phyloP scores from a whole-genome alignment of 2,329 filamentous ascomycete species.

The Talaromyces sp. region DNA sequence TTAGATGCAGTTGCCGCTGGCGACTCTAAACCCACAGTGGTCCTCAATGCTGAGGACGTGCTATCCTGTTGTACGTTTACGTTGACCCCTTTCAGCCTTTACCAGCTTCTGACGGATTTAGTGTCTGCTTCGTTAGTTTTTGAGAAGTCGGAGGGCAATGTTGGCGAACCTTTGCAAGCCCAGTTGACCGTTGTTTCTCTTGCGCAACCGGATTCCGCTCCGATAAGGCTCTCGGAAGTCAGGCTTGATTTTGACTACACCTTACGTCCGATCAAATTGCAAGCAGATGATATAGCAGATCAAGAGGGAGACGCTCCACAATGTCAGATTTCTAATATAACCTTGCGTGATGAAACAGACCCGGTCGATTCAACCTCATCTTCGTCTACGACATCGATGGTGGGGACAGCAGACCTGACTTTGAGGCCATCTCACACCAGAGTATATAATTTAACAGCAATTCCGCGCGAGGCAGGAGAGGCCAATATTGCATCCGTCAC shows the following conservation, averaged over 20 bases:
- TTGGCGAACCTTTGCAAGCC: conserved; percentile 54
- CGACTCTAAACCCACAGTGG: conserved; percentile 42
- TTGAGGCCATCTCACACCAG: conserved; percentile 63
- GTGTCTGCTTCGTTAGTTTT: conserved; percentile 53
- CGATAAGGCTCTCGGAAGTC: conserved; percentile 46
- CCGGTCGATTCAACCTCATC: conserved; percentile 23
- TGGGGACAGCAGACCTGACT: conserved; percentile 59
- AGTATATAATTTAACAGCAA: conserved; percentile 67
- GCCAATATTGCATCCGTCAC: conserved; percentile 62
- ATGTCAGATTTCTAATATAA: conserved; percentile 27
- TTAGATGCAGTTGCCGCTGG: conserved; percentile 35
- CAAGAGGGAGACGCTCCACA: conserved; percentile 18
- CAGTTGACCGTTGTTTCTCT: conserved; percentile 52
- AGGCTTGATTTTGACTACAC: conserved; percentile 51
- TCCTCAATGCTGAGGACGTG: conserved; percentile 45
- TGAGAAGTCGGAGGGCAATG: conserved; percentile 51
- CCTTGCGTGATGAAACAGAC: conserved; percentile 30
- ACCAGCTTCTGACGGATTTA: conserved; percentile 21
- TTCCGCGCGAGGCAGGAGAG: conserved; percentile 77
- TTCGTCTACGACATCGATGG: conserved; percentile 38
- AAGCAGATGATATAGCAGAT: conserved; percentile 25
- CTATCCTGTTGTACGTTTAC: conserved; percentile 42
- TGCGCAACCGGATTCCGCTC: conserved; percentile 41
- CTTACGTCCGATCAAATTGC: conserved; percentile 39
- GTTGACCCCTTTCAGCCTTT: neutral